Base-by-base conservation (phyloP, 1,139 yeast species). In the Sugiyamaella paludigena region DNA sequence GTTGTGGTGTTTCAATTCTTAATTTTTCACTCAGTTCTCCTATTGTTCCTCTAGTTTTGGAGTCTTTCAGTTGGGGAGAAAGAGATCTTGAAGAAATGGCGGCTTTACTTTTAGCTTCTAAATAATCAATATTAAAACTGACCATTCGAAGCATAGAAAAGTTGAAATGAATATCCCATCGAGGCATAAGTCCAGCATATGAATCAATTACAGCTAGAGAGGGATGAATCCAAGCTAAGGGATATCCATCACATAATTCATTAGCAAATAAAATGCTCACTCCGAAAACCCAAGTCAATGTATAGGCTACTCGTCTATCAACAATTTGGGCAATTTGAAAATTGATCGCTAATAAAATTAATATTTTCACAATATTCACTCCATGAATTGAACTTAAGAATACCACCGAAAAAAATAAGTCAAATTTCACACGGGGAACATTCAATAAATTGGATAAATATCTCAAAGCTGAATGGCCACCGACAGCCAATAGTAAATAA, bases 121-220 rank as follows among this genome's bases (percentile, higher is more conserved):
- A 66, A 60, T 77, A 88, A 67, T 94, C 99, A 56, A 87, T 66
- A 57, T 87, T 87, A 67, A 77, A 92, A 50, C 96, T 87, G 43
- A 94, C 70, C 79, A 89, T 80, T 58, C 97, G 76, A 48, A 94
- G 75, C 55, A 92, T 72, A 0, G 96, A 84, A 67, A 94, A 88
- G 67, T 92, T 94, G 75, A 83, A 94, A 60, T 87, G 87, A 7
- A 94, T 97, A 63, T 92, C 98, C 99, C 99, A 94, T 58, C 98
- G 75, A 15, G 81, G 76, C 57, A 92, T 82, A 26, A 91, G 76
- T 0, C 98, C 98, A 4, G 69, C 60, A 43, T 60, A 62, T 28
- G 57, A 61, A 49, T 64, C 95, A 57, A 87, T 64, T 24, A 77
- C 66, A 0, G 72, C 65, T 19, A 65, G 82, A 58, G 19, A 57